These are phyloP conservation scores for Fragaria iinumae DNA, from an alignment of 306 rosid genomes.

Conservation along the genomic window DNA sequence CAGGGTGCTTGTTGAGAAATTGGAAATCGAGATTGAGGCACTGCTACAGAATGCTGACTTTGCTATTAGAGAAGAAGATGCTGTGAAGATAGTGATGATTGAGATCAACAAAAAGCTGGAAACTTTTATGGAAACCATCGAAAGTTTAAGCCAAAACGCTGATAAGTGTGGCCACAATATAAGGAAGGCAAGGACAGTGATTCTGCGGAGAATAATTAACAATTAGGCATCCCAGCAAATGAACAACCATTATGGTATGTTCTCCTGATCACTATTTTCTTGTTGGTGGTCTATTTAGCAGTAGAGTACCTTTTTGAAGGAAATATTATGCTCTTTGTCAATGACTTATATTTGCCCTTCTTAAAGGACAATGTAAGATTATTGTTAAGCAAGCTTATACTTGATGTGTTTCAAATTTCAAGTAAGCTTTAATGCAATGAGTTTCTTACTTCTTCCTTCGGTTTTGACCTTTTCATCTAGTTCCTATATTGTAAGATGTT, in stretches of 20 bases:
- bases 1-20: slow-evolving; percentile 40
- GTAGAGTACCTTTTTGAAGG: neutral
- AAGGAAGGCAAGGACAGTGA: slow-evolving; percentile 68
- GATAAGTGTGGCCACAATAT: slow-evolving; percentile 57
- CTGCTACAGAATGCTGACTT: slow-evolving; percentile 52
- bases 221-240: slow-evolving; percentile 35
- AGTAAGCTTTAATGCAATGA: neutral
- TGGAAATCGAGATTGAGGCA: slow-evolving; percentile 49
- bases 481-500: slow-evolving; percentile 2
- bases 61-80: slow-evolving; percentile 72
- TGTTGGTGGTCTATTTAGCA: neutral
- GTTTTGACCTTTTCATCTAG: neutral
- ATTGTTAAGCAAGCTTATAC: slow-evolving; percentile 14
- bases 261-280: slow-evolving; percentile 17
- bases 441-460: neutral
- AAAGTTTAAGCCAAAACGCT: slow-evolving; percentile 58
- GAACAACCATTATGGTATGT: slow-evolving; percentile 33
- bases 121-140: slow-evolving; percentile 47
- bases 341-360: neutral
- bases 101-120: slow-evolving; percentile 83
- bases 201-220: slow-evolving; percentile 60
- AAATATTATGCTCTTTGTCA: slow-evolving; percentile 22
- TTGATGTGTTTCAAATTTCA: slow-evolving; percentile 7
- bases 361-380: neutral
- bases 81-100: slow-evolving; percentile 58